Percentiles rank a stretch among this genome's conserved stretches.
Evolutionary conservation across 169 alveolate genomes (phyloP).

Genomic region (Cryptosporidium canis): DNA sequence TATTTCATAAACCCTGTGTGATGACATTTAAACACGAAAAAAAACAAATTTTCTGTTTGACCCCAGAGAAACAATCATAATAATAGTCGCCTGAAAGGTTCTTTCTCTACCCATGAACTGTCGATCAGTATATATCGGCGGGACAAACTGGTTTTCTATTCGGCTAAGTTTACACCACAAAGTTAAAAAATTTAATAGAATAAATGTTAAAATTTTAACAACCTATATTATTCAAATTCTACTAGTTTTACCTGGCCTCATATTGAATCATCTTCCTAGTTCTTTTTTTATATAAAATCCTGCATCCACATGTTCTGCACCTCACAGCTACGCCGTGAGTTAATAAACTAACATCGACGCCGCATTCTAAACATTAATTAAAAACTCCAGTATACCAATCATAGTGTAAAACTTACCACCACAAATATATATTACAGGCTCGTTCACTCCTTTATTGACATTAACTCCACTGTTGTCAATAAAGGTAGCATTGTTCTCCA

Average conservation of each 20-base stretch:
- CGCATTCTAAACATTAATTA: constrained; percentile 70
- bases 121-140: constrained; percentile 20
- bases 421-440: constrained; percentile 73
- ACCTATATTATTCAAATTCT: not conserved
- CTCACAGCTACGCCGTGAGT: constrained; percentile 74
- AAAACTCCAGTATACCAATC: not conserved
- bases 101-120: not conserved
- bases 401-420: constrained; percentile 67
- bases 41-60: not conserved
- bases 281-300: constrained; percentile 75
- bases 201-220: not conserved
- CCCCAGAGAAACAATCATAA: too few species aligned
- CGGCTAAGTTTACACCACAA: not conserved
- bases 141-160: not conserved
- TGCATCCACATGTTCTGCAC: constrained; percentile 77
- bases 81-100: too few species aligned
- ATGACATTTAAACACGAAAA: not conserved
- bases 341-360: constrained; percentile 72
- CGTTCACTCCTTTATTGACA: constrained; percentile 1
- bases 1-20: constrained; percentile 13
- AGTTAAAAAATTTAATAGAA: not conserved
- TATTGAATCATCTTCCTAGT: constrained; percentile 76
- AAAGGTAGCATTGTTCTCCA: constrained; percentile 4
- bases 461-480: not conserved
- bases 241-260: constrained; percentile 74